These are phyloP conservation scores for Botrytis pseudocinerea DNA, from an alignment of 2,329 filamentous ascomycete genomes.

Conservation along the genomic window DNA sequence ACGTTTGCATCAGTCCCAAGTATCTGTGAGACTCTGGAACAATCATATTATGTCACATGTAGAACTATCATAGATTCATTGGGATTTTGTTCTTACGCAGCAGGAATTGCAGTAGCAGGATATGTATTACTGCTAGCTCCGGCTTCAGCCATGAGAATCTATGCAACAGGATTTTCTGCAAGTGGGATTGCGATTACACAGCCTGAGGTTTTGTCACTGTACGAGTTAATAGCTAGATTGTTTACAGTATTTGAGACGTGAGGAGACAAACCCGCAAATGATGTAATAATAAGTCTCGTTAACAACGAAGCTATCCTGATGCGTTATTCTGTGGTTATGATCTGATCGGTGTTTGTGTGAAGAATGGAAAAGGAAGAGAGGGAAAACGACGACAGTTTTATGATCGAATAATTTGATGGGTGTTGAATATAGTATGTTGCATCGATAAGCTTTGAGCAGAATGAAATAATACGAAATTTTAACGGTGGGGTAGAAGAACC, in stretches of 20 bases:
- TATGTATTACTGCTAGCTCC: not conserved
- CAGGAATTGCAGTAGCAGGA: not conserved
- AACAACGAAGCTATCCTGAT: not conserved
- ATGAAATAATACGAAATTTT: too few species aligned
- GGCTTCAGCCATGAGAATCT: not conserved
- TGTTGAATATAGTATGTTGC: too few species aligned
- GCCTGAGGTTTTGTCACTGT: not conserved
- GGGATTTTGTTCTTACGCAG: not conserved
- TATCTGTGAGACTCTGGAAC: not conserved
- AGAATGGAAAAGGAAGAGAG: not conserved
- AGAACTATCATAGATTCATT: not conserved
- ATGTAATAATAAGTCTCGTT: slow-evolving; percentile 10
- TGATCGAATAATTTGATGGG: not conserved
- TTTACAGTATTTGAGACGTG: not conserved
- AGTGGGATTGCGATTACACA: not conserved
- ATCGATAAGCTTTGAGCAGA: too few species aligned
- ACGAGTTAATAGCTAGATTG: not conserved
- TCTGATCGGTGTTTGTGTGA: too few species aligned
- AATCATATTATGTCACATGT: not conserved
- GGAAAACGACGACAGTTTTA: not conserved
- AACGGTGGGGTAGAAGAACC: too few species aligned
- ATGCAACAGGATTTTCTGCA: not conserved
- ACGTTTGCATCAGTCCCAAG: slow-evolving; percentile 1
- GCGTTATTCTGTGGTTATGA: not conserved
- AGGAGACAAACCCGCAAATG: not conserved